Percentiles rank a stretch among this genome's conserved stretches.
These are phyloP conservation scores for Dryas drummondii DNA, from an alignment of 306 rosid genomes.

Conservation along the genomic window DNA sequence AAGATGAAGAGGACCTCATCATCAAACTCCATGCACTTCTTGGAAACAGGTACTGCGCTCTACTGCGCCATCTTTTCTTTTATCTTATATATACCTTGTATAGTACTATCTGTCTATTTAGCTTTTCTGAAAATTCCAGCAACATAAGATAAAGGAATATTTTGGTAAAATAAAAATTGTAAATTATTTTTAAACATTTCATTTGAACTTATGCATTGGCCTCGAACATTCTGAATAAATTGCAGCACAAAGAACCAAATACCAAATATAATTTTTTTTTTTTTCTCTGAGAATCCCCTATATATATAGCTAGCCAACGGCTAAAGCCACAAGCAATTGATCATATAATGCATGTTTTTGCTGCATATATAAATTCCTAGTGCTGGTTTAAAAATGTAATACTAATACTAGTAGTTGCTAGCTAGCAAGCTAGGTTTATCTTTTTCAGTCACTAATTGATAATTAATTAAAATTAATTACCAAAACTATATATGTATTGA, in stretches of 20 bases:
- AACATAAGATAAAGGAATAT: background rate
- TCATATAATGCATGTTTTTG: no score
- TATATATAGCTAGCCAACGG: no score
- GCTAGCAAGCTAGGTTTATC: background rate
- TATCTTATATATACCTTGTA: background rate
- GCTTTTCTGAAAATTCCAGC: background rate
- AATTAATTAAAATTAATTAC: no score
- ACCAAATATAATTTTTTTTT: no score
- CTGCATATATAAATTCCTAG: no score
- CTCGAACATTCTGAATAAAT: background rate
- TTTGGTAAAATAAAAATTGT: background rate
- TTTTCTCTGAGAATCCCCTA: no score
- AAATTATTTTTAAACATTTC: background rate
- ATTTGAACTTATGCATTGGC: background rate
- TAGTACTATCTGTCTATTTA: background rate
- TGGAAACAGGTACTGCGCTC: slow-evolving; percentile 56
- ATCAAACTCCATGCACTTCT: slow-evolving; percentile 69
- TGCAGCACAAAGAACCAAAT: background rate
- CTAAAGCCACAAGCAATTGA: no score
- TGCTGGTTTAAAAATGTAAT: no score
- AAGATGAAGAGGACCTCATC: slow-evolving; percentile 73
- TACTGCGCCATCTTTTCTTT: background rate
- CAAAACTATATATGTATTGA: background rate
- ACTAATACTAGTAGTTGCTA: no score
- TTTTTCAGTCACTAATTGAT: background rate